A percentile compares a stretch with the other conserved stretches of the same genome.
These are phyloP conservation scores for Alternaria novae-zelandiae DNA, from an alignment of 2,329 filamentous ascomycete genomes.

Conservation along the genomic window DNA sequence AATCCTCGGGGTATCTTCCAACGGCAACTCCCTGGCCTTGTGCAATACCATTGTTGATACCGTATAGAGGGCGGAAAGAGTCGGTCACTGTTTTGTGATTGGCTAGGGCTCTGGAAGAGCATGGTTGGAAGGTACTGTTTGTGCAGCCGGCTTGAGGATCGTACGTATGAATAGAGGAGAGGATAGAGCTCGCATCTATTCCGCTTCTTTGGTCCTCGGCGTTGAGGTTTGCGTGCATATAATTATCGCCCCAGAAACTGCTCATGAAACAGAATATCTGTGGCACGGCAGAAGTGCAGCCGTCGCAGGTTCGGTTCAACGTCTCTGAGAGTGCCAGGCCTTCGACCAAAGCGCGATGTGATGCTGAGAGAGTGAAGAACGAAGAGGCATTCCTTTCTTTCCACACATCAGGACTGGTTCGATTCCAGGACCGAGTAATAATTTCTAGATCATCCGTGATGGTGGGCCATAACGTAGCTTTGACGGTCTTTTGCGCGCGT, in stretches of 20 bases:
- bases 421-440: not conserved
- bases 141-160: no score
- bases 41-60: not conserved
- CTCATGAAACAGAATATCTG: not conserved
- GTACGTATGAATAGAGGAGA: not conserved
- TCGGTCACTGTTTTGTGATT: not conserved
- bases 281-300: no score
- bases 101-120: not conserved
- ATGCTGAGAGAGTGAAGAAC: not conserved
- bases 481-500: no score
- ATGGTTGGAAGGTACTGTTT: not conserved
- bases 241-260: not conserved
- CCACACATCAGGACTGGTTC: not conserved
- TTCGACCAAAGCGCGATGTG: not conserved
- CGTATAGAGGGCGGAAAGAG: not conserved
- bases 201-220: not conserved
- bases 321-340: not conserved
- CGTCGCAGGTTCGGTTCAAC: not conserved
- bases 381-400: not conserved
- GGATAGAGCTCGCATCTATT: accelerated
- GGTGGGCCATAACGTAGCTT: no score
- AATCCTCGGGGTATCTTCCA: no score
- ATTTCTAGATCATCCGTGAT: no score
- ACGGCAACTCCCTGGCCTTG: no score
- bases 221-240: not conserved